A percentile compares a stretch with the other conserved stretches of the same genome.
Evolutionary conservation across 306 rosid species (phyloP).

Genomic region (Pyrus pyrifolia): DNA sequence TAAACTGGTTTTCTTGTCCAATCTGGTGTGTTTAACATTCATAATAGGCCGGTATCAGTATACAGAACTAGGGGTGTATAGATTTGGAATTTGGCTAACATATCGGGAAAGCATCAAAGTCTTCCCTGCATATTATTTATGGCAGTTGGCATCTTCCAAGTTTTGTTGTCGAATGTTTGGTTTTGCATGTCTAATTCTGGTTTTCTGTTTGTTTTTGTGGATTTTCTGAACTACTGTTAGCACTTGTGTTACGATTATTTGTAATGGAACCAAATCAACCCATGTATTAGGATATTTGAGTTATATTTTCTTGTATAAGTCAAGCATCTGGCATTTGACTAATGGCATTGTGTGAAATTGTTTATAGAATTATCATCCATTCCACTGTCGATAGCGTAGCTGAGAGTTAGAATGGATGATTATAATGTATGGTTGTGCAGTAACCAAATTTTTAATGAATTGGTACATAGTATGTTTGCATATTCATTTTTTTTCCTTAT

Average conservation of each 20-base stretch:
- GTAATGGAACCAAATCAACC: not conserved
- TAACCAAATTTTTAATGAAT: not conserved
- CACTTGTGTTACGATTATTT: not conserved
- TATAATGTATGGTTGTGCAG: not conserved
- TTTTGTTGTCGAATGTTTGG: not conserved
- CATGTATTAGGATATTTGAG: not conserved
- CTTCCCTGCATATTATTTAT: not conserved
- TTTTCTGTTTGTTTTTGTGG: not conserved
- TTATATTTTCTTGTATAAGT: not conserved
- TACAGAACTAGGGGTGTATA: not conserved
- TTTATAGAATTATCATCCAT: not conserved
- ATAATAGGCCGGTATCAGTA: not conserved
- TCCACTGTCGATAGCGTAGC: not conserved
- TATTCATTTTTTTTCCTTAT: not conserved
- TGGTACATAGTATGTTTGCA: not conserved
- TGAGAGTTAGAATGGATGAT: not conserved
- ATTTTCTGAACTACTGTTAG: not conserved
- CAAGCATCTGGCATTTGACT: not conserved
- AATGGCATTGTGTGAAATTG: not conserved
- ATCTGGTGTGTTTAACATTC: too few species aligned
- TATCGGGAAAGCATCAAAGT: not conserved
- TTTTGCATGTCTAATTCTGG: not conserved
- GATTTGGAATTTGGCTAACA: not conserved
- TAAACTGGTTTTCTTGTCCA: too few species aligned
- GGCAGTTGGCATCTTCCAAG: not conserved